A percentile compares a stretch with the other conserved stretches of the same genome.
Evolutionary conservation across 768 basidiomycete species (phyloP).

Genomic region (Cantharellus cinnabarinus): DNA sequence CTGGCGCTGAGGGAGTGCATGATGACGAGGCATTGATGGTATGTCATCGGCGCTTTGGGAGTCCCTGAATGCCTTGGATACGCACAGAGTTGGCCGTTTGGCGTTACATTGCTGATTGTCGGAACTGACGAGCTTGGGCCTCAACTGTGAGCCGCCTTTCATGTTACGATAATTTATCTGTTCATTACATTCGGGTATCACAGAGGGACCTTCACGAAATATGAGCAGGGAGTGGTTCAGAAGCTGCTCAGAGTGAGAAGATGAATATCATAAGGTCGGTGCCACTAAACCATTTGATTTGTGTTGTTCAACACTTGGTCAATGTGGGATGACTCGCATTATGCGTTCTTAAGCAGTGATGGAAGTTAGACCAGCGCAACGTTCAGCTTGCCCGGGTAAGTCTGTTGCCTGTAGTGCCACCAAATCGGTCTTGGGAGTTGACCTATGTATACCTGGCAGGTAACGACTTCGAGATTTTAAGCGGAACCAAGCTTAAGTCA

Average conservation of each 20-base stretch:
- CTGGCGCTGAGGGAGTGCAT: slow-evolving; percentile 87
- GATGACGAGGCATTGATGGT: slow-evolving; percentile 98
- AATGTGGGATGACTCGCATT: slow-evolving; percentile 38
- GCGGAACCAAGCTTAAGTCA: slow-evolving; percentile 61
- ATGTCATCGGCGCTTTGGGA: slow-evolving; percentile 9
- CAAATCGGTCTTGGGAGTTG: not conserved
- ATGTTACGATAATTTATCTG: not conserved
- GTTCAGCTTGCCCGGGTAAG: slow-evolving; percentile 86
- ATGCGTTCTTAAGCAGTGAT: slow-evolving; percentile 90
- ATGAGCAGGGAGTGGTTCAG: slow-evolving; percentile 92
- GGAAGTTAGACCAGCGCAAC: slow-evolving; percentile 98
- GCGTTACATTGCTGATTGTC: slow-evolving; percentile 92
- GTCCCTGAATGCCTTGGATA: not conserved
- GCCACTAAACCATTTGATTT: not conserved
- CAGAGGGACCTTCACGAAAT: slow-evolving; percentile 90
- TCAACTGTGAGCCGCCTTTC: slow-evolving; percentile 46
- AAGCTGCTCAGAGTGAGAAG: slow-evolving; percentile 89
- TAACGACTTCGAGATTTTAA: slow-evolving; percentile 77
- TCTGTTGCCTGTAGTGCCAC: not conserved
- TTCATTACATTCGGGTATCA: slow-evolving; percentile 44
- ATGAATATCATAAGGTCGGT: slow-evolving; percentile 84
- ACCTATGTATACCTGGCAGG: slow-evolving; percentile 35
- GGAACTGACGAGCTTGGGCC: slow-evolving; percentile 91
- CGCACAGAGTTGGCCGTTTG: slow-evolving; percentile 72
- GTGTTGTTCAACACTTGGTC: not conserved